Evolutionary conservation across 176 grass and related monocot genomes (phyloP), one percentile per base, ranked within the genome.

Genomic region (Aegilops longissima): DNA sequence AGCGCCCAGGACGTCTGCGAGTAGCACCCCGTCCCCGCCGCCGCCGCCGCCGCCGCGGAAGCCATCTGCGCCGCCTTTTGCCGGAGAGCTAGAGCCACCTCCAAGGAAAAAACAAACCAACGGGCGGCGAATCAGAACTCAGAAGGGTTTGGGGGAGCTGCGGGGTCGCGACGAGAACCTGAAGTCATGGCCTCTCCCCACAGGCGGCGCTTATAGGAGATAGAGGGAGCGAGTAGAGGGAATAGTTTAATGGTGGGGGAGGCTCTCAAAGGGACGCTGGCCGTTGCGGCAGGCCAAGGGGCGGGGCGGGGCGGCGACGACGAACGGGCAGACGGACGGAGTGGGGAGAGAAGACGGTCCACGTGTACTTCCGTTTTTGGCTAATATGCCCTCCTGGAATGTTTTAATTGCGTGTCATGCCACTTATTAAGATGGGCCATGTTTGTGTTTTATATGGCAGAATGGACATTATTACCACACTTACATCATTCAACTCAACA

Each of bases 51-150:
- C 21, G 82, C 82, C 36, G 86, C 6, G 23, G 59, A 86, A 16
- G 74, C 87, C 90, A 86, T 89, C 59, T 47, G 66, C 79, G 36
- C 70, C 77, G 90, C 82, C 89, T 61, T 87, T 27, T 31, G 70
- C 70, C 85, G 82, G 86, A 88, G 90, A 88, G 77, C 90, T 91
- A 78, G 23, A 54, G 70, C 62, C 82, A 88, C 82, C 90, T 91
- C 89, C 85, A 80, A 84, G 68, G 75, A 87, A 76, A 54, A 76
- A 59, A 59, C 61, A 25, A 0, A 81, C 25, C 40, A 33, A 11
- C 18, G 56, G 27, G 24, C 74, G 51, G 25, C 4, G 73, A n/a
- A 51, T 21, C 73, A 76, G 62, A 76, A 76, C 8, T 74, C 85
- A 18, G n/a, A 74, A 62, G 68, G 61, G 16, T 21, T 76, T 91